These are phyloP conservation scores for Plasmodium falciparum DNA, from an alignment of 169 alveolate species.

Conservation along the genomic window DNA sequence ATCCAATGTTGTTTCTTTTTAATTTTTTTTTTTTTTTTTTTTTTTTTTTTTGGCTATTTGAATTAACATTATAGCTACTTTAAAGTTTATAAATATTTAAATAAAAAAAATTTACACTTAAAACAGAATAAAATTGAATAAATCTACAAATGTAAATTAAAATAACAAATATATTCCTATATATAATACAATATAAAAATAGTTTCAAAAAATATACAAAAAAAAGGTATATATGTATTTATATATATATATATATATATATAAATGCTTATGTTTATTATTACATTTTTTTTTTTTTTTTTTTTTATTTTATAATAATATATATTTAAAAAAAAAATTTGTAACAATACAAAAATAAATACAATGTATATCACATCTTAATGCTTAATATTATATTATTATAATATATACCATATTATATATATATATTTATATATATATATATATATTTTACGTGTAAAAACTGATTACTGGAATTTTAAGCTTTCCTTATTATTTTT, in stretches of 20 bases:
- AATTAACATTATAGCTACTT: constrained; percentile 14
- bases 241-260: too few relatives aligned
- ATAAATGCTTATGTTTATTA: too few relatives aligned
- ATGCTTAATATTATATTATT: background rate
- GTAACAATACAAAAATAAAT: background rate
- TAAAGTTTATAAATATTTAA: constrained; percentile 10
- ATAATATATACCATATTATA: background rate
- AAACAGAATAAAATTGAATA: too few relatives aligned
- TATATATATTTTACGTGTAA: too few relatives aligned
- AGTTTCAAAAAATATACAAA: constrained; percentile 16
- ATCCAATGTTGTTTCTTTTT: constrained; percentile 5
- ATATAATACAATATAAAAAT: background rate
- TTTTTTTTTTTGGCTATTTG: constrained; percentile 21
- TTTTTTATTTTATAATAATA: too few relatives aligned
- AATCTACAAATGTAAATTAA: too few relatives aligned
- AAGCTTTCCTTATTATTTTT: background rate
- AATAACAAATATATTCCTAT: too few relatives aligned
- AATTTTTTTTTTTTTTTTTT: constrained; percentile 44
- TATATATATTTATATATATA: too few relatives aligned
- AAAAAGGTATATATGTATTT: too few relatives aligned
- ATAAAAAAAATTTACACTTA: constrained; percentile 1
- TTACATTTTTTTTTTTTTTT: too few relatives aligned
- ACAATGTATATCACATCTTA: background rate
- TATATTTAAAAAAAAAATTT: too few relatives aligned
- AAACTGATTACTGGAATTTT: background rate